Evolutionary conservation across 2,329 filamentous ascomycete species (phyloP).

Genomic region (Pseudogymnoascus sp.): DNA sequence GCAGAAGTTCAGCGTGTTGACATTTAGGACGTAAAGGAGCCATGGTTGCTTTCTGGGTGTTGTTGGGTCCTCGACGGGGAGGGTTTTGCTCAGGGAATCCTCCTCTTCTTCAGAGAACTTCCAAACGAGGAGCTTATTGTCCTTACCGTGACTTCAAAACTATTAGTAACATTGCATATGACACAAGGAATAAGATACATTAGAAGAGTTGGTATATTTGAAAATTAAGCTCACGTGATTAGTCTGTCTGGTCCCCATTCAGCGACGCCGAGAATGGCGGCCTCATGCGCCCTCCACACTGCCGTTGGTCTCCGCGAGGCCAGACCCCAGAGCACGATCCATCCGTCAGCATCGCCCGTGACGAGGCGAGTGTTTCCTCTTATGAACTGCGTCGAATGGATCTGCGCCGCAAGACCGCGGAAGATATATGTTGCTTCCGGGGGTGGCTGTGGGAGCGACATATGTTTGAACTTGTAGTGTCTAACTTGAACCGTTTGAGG

Average conservation of each 20-base stretch:
- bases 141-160: constrained; percentile 67
- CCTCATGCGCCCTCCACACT: constrained; percentile 79
- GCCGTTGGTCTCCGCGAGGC: constrained; percentile 70
- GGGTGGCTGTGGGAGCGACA: constrained; percentile 22
- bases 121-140: constrained; percentile 83
- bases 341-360: constrained; percentile 85
- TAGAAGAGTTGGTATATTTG: background rate
- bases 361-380: constrained; percentile 65
- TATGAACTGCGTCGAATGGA: constrained; percentile 69
- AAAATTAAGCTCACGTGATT: constrained; percentile 60
- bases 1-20: constrained; percentile 95
- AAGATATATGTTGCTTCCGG: constrained; percentile 49
- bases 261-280: constrained; percentile 64
- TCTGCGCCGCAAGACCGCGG: constrained; percentile 72
- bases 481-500: constrained; percentile 1
- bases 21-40: constrained; percentile 73
- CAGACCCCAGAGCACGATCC: constrained; percentile 77
- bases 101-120: constrained; percentile 56
- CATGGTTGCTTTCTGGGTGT: constrained; percentile 57
- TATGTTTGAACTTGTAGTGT: constrained; percentile 4
- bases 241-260: constrained; percentile 65
- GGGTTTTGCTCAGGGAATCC: constrained; percentile 50
- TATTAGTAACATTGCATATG: background rate
- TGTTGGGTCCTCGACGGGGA: constrained; percentile 58
- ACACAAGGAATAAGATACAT: background rate